Conservation (phyloP, 2,329 filamentous ascomycete species). For the Aureobasidium melanogenum region DNA sequence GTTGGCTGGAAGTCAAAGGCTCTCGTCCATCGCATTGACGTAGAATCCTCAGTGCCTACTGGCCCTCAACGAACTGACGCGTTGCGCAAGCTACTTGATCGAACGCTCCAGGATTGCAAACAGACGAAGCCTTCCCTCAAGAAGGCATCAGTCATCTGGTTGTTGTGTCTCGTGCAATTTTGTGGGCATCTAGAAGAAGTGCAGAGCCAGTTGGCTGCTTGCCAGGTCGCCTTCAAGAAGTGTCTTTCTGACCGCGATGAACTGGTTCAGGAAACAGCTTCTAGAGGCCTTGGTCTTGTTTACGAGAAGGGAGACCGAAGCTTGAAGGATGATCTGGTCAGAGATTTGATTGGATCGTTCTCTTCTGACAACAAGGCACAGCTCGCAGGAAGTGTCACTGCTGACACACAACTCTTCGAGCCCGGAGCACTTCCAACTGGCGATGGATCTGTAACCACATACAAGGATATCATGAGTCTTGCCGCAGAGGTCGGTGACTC, state of each 20-base stretch:
- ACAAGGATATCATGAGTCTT: constrained; percentile 92
- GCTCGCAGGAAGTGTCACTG: constrained; percentile 65
- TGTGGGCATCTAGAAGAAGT: constrained; percentile 71
- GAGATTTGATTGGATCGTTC: constrained; percentile 81
- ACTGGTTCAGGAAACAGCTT: constrained; percentile 90
- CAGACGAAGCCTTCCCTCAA: constrained; percentile 80
- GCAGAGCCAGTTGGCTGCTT: constrained; percentile 64
- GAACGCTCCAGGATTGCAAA: constrained; percentile 67
- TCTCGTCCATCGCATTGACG: constrained; percentile 65
- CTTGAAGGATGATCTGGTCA: constrained; percentile 73
- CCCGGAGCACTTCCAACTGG: constrained; percentile 83
- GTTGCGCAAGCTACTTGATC: constrained; percentile 54
- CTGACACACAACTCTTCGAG: constrained; percentile 89
- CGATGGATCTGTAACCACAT: constrained; percentile 85
- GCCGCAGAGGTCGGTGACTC: constrained; percentile 97
- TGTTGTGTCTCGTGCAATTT: constrained; percentile 84
- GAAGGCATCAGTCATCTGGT: constrained; percentile 91
- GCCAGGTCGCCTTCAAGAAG: constrained; percentile 78
- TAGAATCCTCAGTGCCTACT: constrained; percentile 48
- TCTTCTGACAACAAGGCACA: constrained; percentile 64
- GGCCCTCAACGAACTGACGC: constrained; percentile 30
- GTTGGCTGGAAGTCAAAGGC: constrained; percentile 77
- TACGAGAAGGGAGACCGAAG: constrained; percentile 83
- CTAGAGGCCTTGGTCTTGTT: constrained; percentile 79
- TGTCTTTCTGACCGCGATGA: constrained; percentile 84